phyloP scores from a whole-genome alignment of 345 rosid species.

The Brassica rapa region DNA sequence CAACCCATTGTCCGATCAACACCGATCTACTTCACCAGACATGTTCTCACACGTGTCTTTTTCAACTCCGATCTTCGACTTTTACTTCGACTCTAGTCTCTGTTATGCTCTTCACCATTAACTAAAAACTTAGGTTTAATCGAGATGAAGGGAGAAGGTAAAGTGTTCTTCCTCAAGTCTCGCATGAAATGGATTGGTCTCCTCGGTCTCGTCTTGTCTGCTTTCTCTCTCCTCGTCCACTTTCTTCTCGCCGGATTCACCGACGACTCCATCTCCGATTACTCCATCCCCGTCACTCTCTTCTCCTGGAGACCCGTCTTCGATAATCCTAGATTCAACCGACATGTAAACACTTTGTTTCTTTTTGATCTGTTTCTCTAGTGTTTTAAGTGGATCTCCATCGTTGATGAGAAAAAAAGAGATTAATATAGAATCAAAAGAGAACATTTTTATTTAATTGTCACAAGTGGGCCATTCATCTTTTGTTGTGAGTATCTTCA shows the following conservation, averaged over 20 bases:
- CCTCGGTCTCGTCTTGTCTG: slow-evolving; percentile 72
- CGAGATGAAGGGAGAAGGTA: slow-evolving; percentile 79
- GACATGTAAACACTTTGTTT: slow-evolving; percentile 42
- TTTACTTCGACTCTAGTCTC: slow-evolving; percentile 29
- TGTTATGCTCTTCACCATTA: slow-evolving; percentile 18
- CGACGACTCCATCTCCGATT: slow-evolving; percentile 66
- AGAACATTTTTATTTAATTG: background rate
- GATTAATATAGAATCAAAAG: background rate
- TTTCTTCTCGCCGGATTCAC: slow-evolving; percentile 88
- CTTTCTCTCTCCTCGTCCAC: slow-evolving; percentile 71
- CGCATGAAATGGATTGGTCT: slow-evolving; percentile 88
- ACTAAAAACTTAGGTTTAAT: background rate
- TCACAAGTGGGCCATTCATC: slow-evolving; percentile 36
- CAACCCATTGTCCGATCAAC: slow-evolving; percentile 42
- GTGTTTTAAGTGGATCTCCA: slow-evolving; percentile 28
- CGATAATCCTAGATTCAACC: slow-evolving; percentile 54
- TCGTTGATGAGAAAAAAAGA: background rate
- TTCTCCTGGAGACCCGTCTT: slow-evolving; percentile 97
- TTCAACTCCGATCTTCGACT: background rate
- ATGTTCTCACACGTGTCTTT: slow-evolving; percentile 40
- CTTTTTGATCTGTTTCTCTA: background rate
- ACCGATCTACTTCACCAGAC: slow-evolving; percentile 43
- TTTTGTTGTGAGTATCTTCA: slow-evolving; percentile 33
- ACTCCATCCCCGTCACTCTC: slow-evolving; percentile 80
- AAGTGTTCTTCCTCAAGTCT: slow-evolving; percentile 67